Conservation (phyloP, 2,329 filamentous ascomycete genomes). For the Fusarium sp. region DNA sequence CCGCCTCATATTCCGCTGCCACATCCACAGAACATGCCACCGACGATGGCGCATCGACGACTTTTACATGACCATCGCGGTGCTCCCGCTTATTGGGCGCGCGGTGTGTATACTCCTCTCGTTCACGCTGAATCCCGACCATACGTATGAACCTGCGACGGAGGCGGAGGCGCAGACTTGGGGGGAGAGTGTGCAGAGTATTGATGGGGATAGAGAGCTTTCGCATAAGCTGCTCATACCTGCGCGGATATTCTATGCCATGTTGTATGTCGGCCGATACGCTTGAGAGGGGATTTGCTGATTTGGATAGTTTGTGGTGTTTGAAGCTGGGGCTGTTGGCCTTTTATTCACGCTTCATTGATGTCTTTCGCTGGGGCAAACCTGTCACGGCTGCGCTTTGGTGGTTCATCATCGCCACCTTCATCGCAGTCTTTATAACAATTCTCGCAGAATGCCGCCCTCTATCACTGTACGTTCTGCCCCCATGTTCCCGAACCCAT, state of each 20-base stretch:
- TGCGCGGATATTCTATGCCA: slow-evolving; percentile 41
- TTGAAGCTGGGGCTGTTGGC: slow-evolving; percentile 43
- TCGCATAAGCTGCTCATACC: slow-evolving; percentile 43
- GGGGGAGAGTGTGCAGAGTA: slow-evolving; percentile 13
- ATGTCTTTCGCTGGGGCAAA: slow-evolving; percentile 37
- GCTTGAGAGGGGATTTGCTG: neutral
- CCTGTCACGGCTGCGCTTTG: slow-evolving; percentile 31
- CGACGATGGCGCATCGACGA: slow-evolving; percentile 45
- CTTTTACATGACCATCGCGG: slow-evolving; percentile 44
- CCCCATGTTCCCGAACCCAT: rapidly evolving
- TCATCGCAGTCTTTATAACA: slow-evolving; percentile 39
- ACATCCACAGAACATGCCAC: slow-evolving; percentile 41
- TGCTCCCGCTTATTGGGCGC: slow-evolving; percentile 42
- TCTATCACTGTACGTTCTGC: slow-evolving; percentile 29
- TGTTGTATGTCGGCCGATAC: slow-evolving; percentile 35
- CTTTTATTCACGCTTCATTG: slow-evolving; percentile 45
- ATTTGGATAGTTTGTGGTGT: slow-evolving; percentile 39
- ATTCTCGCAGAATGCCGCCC: slow-evolving; percentile 43
- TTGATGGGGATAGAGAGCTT: slow-evolving; percentile 33
- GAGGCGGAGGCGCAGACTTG: slow-evolving; percentile 27
- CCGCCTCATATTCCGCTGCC: slow-evolving; percentile 41
- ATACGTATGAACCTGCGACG: slow-evolving; percentile 36
- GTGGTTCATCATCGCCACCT: slow-evolving; percentile 41
- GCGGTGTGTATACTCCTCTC: slow-evolving; percentile 36
- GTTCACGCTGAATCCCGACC: slow-evolving; percentile 41